Evolutionary conservation across 371 early-diverging fungal genomes (phyloP).

Genomic region (Syncephalastrum sp.): DNA sequence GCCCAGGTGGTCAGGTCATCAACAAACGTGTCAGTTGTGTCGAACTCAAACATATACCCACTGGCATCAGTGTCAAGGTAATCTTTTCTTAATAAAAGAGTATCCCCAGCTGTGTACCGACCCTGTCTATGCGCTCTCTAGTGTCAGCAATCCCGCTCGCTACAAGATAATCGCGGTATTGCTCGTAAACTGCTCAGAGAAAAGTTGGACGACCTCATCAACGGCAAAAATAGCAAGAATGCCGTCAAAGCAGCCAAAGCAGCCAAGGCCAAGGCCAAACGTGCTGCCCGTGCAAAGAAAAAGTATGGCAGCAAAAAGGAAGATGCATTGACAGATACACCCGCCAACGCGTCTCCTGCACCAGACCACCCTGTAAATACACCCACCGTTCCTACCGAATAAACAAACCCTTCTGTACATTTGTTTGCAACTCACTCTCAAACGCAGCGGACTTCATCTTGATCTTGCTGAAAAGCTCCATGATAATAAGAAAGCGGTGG

Average conservation of each 20-base stretch:
- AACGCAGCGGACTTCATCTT: too few relatives aligned
- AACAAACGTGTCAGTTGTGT: slow-evolving; percentile 89
- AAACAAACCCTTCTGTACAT: too few relatives aligned
- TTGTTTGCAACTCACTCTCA: too few relatives aligned
- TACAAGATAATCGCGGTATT: slow-evolving; percentile 74
- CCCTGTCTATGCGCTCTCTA: slow-evolving; percentile 10
- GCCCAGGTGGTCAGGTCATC: slow-evolving; percentile 93
- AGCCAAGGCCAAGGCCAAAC: slow-evolving; percentile 56
- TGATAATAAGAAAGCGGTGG: too few relatives aligned
- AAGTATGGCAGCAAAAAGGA: slow-evolving; percentile 33
- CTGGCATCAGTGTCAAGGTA: slow-evolving; percentile 74
- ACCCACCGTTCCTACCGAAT: background rate
- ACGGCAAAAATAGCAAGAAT: slow-evolving; percentile 67
- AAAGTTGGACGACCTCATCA: slow-evolving; percentile 69
- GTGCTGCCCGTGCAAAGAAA: slow-evolving; percentile 49
- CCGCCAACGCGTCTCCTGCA: background rate
- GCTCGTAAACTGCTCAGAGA: slow-evolving; percentile 68
- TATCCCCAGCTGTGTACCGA: background rate
- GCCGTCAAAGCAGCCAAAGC: slow-evolving; percentile 65
- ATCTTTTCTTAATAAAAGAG: background rate
- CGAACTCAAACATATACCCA: slow-evolving; percentile 82
- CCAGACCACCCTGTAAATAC: background rate
- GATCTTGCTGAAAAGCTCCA: too few relatives aligned
- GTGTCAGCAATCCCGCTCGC: slow-evolving; percentile 81
- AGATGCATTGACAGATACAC: too few relatives aligned